phyloP scores from a whole-genome alignment of 192 early-diverging fungal genomes.

The Coemansia biformis region DNA sequence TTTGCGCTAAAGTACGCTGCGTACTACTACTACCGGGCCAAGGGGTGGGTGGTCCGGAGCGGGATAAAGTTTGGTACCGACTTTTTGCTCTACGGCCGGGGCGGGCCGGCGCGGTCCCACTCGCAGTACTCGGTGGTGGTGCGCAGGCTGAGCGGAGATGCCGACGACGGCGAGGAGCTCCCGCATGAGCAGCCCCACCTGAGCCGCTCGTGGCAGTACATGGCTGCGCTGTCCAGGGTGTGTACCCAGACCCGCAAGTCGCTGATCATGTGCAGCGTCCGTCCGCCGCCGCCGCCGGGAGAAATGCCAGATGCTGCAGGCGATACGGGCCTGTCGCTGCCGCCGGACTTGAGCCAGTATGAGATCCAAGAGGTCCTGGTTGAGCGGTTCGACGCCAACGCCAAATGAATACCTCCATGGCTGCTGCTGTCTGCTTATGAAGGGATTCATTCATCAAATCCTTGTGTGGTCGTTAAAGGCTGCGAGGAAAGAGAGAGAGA shows the following conservation, averaged over 20 bases:
- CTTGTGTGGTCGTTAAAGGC: no score
- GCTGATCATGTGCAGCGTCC: slow-evolving; percentile 42
- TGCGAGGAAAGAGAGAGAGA: no score
- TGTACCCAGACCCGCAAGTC: slow-evolving; percentile 34
- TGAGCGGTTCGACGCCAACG: slow-evolving; percentile 41
- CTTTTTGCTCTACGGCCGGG: slow-evolving; percentile 51
- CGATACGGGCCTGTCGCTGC: no score
- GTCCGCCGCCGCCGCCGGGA: slow-evolving; percentile 1
- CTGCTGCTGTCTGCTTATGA: not conserved
- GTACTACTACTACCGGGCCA: slow-evolving; percentile 76
- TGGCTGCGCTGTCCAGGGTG: slow-evolving; percentile 35
- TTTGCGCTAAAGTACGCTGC: slow-evolving; percentile 68
- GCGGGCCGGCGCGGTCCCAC: slow-evolving; percentile 32
- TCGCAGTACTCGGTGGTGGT: slow-evolving; percentile 37
- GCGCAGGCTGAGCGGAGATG: no score
- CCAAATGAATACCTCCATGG: slow-evolving; percentile 6
- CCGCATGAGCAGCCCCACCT: not conserved
- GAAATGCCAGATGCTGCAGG: no score
- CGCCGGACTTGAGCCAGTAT: slow-evolving; percentile 22
- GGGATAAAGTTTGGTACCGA: slow-evolving; percentile 84
- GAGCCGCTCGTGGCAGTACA: slow-evolving; percentile 29
- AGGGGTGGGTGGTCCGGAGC: slow-evolving; percentile 76
- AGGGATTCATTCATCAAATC: not conserved
- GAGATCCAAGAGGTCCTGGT: slow-evolving; percentile 27
- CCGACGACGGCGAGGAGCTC: not conserved